A percentile compares a stretch with the other conserved stretches of the same genome.
Conservation (phyloP, 2,329 filamentous ascomycete species). For the Claviceps sp. region DNA sequence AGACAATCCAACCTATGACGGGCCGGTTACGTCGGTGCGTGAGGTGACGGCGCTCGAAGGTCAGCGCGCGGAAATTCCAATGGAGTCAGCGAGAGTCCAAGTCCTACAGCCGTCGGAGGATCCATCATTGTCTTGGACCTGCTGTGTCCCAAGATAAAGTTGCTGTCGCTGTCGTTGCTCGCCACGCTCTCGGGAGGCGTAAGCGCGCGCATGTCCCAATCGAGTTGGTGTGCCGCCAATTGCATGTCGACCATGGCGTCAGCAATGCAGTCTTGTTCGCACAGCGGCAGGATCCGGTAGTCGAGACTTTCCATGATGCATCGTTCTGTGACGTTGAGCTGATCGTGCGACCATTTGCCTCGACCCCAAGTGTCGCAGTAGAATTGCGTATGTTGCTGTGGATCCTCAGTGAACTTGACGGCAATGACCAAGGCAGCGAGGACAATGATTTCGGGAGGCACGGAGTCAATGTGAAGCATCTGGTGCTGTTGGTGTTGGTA, state of each 20-base stretch:
- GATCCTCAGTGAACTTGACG: slow-evolving; percentile 52
- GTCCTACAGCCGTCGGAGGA: slow-evolving; percentile 8
- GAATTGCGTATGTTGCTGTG: slow-evolving; percentile 36
- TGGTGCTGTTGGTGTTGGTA: slow-evolving; percentile 29
- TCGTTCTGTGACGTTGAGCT: slow-evolving; percentile 51
- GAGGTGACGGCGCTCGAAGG: slow-evolving; percentile 9
- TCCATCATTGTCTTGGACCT: slow-evolving; percentile 23
- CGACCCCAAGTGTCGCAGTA: slow-evolving; percentile 42
- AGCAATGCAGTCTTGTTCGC: slow-evolving; percentile 39
- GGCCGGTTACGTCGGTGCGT: slow-evolving; percentile 6
- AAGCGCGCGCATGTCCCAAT: slow-evolving; percentile 14
- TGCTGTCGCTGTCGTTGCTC: slow-evolving; percentile 13
- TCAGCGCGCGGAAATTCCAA: slow-evolving; percentile 6
- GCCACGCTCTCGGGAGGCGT: slow-evolving; percentile 18
- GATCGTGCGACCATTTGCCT: slow-evolving; percentile 43
- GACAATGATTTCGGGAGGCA: slow-evolving; percentile 49
- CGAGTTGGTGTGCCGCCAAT: slow-evolving; percentile 32
- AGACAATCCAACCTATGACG: slow-evolving; percentile 9
- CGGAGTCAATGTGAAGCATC: slow-evolving; percentile 48
- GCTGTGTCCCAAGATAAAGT: slow-evolving; percentile 18
- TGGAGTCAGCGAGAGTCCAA: slow-evolving; percentile 15
- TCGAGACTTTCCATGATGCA: slow-evolving; percentile 51
- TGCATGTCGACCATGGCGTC: slow-evolving; percentile 52
- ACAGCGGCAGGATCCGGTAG: slow-evolving; percentile 50
- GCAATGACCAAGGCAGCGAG: slow-evolving; percentile 50